These are phyloP conservation scores for Ogataea paraovalis DNA, from an alignment of 805 yeast genomes.

Conservation along the genomic window DNA sequence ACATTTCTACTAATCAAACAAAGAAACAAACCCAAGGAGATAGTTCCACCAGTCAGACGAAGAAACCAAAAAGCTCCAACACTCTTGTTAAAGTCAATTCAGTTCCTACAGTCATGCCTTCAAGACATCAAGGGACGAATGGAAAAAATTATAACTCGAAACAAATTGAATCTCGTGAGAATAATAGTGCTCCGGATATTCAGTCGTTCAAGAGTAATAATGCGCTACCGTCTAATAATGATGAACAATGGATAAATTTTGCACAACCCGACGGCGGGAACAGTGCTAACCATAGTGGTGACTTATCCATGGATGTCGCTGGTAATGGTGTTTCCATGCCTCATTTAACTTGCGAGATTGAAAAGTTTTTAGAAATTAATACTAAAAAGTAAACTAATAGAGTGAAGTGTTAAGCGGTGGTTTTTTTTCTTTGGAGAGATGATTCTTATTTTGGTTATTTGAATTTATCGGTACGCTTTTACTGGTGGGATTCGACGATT, in stretches of 20 bases:
- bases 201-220: neutral
- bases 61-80: conserved; percentile 11
- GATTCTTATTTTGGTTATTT: neutral
- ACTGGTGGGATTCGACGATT: no score
- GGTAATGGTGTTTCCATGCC: neutral
- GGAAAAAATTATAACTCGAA: neutral
- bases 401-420: no score
- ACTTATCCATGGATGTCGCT: neutral
- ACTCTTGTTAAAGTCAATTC: conserved; percentile 11
- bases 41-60: neutral
- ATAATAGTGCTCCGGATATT: neutral
- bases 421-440: neutral
- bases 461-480: neutral
- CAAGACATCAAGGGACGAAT: neutral
- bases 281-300: neutral
- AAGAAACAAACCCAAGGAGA: neutral
- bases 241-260: neutral
- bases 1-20: conserved; percentile 3
- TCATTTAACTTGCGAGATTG: neutral
- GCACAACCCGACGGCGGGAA: neutral
- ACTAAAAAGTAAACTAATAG: neutral
- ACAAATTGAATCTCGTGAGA: neutral
- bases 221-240: neutral
- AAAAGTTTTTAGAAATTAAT: neutral
- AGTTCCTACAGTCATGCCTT: conserved; percentile 12